phyloP scores from a whole-genome alignment of 1,139 yeast genomes.

The Scheffersomyces stambukii region DNA sequence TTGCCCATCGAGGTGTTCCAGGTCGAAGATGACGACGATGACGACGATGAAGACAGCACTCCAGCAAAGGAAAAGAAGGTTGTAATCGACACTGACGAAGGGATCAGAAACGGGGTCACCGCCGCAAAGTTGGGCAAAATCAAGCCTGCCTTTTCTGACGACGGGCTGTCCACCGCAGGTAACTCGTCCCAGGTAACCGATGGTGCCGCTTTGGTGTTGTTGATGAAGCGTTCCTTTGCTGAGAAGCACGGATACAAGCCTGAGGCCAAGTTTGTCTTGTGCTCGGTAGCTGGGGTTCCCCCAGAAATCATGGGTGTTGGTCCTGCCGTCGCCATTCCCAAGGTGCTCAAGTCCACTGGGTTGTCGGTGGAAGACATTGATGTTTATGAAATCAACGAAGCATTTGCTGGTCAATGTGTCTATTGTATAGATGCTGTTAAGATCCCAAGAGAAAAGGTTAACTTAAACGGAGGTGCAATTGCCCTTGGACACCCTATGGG shows the following conservation, averaged over 20 bases:
- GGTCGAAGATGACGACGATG: slow-evolving; percentile 17
- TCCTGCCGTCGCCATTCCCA: slow-evolving; percentile 36
- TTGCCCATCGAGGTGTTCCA: slow-evolving; percentile 29
- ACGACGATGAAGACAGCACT: slow-evolving; percentile 10
- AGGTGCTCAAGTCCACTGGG: slow-evolving; percentile 17
- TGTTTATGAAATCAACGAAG: slow-evolving; percentile 13
- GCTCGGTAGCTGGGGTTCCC: slow-evolving; percentile 34
- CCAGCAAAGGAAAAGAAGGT: slow-evolving; percentile 18
- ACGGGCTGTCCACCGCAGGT: slow-evolving; percentile 39
- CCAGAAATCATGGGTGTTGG: slow-evolving; percentile 40
- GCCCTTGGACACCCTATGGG: slow-evolving; percentile 14
- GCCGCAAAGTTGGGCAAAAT: slow-evolving; percentile 24
- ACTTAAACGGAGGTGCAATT: slow-evolving; percentile 13
- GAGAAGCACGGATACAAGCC: slow-evolving; percentile 29
- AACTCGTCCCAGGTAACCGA: slow-evolving; percentile 40
- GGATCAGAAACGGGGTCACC: slow-evolving; percentile 25
- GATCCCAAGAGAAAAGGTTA: slow-evolving; percentile 10
- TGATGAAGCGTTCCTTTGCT: slow-evolving; percentile 32
- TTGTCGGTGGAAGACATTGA: slow-evolving; percentile 10
- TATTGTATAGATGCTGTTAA: slow-evolving; percentile 10
- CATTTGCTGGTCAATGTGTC: slow-evolving; percentile 14
- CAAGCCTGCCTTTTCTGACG: slow-evolving; percentile 30
- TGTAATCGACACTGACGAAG: slow-evolving; percentile 25
- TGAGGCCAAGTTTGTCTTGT: slow-evolving; percentile 34
- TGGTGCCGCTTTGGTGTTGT: slow-evolving; percentile 37